These are phyloP conservation scores for Acacia confusa DNA, from an alignment of 306 rosid species.

Conservation along the genomic window DNA sequence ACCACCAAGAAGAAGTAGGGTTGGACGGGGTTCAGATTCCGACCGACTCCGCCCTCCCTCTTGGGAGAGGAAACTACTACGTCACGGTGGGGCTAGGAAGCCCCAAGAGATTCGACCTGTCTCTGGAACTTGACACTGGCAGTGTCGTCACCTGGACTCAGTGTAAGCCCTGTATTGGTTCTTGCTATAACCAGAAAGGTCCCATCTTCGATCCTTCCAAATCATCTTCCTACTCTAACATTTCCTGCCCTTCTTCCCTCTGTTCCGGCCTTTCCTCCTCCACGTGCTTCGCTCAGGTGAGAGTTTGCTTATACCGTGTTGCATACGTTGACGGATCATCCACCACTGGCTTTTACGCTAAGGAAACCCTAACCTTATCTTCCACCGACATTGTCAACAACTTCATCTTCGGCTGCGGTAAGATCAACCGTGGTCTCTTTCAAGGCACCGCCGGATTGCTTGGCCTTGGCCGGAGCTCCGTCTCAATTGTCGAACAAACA, in stretches of 20 bases:
- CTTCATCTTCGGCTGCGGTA: not conserved
- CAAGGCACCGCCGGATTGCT: not conserved
- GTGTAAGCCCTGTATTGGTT: constrained; percentile 56
- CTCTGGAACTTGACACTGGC: constrained; percentile 67
- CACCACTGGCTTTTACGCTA: not conserved
- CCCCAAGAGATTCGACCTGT: constrained; percentile 43
- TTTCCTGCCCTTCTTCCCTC: constrained; percentile 41
- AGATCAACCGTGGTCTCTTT: not conserved
- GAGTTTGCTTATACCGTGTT: not conserved
- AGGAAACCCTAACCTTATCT: not conserved
- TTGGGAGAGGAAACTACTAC: constrained; percentile 59
- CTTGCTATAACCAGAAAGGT: constrained; percentile 60
- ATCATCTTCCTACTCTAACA: constrained; percentile 45
- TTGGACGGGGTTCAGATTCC: constrained; percentile 39
- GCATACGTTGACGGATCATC: not conserved
- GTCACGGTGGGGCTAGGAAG: constrained; percentile 66
- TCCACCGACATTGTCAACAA: not conserved
- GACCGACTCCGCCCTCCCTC: constrained; percentile 46
- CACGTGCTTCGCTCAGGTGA: no score
- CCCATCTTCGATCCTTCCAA: constrained; percentile 45
- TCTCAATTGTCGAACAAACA: not conserved
- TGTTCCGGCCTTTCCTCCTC: constrained; percentile 37
- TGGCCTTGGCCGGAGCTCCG: not conserved
- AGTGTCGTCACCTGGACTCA: constrained; percentile 86
- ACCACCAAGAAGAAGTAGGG: not conserved